Percentiles rank a stretch among this genome's conserved stretches.
phyloP scores from a whole-genome alignment of 768 basidiomycete species.

The Tephrocybe sp. region DNA sequence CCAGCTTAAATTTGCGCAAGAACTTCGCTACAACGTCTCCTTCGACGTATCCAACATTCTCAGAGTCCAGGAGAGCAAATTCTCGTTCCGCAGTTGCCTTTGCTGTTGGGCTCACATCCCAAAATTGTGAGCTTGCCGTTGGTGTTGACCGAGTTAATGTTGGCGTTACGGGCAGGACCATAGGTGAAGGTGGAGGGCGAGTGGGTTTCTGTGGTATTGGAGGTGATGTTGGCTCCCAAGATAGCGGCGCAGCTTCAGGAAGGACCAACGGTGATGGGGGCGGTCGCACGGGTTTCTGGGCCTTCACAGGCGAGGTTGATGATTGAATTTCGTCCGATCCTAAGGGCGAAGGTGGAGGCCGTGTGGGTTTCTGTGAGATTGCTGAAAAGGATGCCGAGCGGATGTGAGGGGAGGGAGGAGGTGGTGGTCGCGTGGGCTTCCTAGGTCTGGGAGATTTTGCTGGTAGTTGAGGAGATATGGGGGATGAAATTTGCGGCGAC shows the following conservation, averaged over 20 bases:
- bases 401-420: background rate
- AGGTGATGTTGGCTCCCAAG: too few species aligned
- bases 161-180: background rate
- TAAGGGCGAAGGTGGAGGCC: too few species aligned
- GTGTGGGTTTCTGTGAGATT: background rate
- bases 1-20: conserved; percentile 30
- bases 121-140: conserved; percentile 3
- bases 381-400: background rate
- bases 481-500: conserved; percentile 3
- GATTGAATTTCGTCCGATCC: background rate
- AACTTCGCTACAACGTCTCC: conserved; percentile 31
- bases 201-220: conserved; percentile 2
- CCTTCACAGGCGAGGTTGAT: too few species aligned
- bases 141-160: background rate
- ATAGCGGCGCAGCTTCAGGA: too few species aligned
- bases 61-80: conserved; percentile 30
- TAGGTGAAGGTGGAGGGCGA: conserved; percentile 1
- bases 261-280: too few species aligned
- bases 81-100: conserved; percentile 28
- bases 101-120: conserved; percentile 28
- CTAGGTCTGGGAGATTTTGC: background rate
- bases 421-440: background rate
- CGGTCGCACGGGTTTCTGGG: too few species aligned
- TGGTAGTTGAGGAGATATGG: conserved; percentile 7
- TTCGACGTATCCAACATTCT: conserved; percentile 29